Evolutionary conservation across 2,329 filamentous ascomycete species (phyloP), one percentile per base, ranked within the genome.

Genomic region (Periconia macrospinosa): DNA sequence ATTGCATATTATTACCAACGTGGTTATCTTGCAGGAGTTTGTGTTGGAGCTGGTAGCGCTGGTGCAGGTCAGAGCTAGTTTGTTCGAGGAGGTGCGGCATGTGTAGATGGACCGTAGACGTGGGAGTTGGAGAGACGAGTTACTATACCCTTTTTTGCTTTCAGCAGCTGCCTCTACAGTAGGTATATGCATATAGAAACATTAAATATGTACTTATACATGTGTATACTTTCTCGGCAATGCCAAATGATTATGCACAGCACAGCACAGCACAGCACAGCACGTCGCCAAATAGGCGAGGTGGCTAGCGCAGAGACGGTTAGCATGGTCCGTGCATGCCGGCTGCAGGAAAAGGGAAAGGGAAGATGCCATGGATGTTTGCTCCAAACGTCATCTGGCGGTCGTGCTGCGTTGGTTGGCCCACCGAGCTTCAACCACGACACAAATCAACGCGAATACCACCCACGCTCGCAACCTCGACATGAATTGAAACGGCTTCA

Each of bases 1-100:
- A 30, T 68, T 79, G 51, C 79, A 81, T 59, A 74, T 81, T 30
- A 67, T 81, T 33, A 81, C 79, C 10, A 81, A 81, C 55, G 74
- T 79, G 41, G 76, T 81, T 6, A 71, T 81, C 10, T 55, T 81
- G 58, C 79, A 81, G 60, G 76, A 81, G 55, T 81, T 81, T 57
- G 70, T 79, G 18, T 61, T 81, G 46, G 79, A 81, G 63, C 53
- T 81, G 13, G 73, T 78, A 11, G 79, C 79, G 6, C 66, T 81
- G 49, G 60, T 81, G 65, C 78, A 80, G 58, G 72, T 79, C 1
- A 66, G 79, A 33, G 78, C 79, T 6, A 77, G 76, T 49, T 68
- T 81, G 42, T 75, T 81, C 44, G 72, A 73, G 42, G 79, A 81
- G 58, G 73, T 81, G 45, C 69, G 60, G 54, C 75, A 76, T 67